Evolutionary conservation across 2,329 filamentous ascomycete genomes (phyloP), one percentile per base, ranked within the genome.

Genomic region (Capronia coronata): DNA sequence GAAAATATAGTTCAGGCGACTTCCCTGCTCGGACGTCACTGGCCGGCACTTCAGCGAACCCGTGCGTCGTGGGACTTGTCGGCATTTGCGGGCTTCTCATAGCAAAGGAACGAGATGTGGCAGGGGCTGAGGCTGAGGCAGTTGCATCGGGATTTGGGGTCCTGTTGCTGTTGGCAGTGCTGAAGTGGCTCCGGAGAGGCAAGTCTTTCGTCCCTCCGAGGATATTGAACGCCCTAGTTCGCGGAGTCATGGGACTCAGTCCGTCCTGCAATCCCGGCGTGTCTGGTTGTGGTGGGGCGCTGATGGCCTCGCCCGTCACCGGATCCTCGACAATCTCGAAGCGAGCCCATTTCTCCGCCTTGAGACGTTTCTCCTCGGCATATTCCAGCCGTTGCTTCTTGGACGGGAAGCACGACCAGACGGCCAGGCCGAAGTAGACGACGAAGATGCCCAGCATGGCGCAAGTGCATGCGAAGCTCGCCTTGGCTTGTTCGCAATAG

Each of bases 401-500:
- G 3, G 68, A 70, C 14, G 67, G 63, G 46, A 59, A 57, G 43
- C 56, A 58, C 10, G 57, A 60, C 42, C 51, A 60, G 11, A 53
- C 30, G 3, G 57, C 51, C 10, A 59, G 40, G 13, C 37, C 50
- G 23, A 59, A 54, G 38, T 59, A 59, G 8, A 54, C 44, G 27
- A 44, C 41, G 41, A 61, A 60, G 11, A 60, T 16, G 9, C 55
- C 56, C 77, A 76, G 67, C 64, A 80, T 71, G 21, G 80, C 64
- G 43, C 78, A 67, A 2, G 74, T 77, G 16, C 80, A 68, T 1
- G 72, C 77, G 59, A 82, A 82, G 2, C 72, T 67, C 5, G 71
- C 68, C 60, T 82, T 79, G 3, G 79, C 78, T 64, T 83, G 80
- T 64, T 73, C 66, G 63, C 80, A 83, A 61, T 80, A 83, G 14